These are phyloP conservation scores for Madurella mycetomatis DNA, from an alignment of 2,329 filamentous ascomycete species.

Conservation along the genomic window DNA sequence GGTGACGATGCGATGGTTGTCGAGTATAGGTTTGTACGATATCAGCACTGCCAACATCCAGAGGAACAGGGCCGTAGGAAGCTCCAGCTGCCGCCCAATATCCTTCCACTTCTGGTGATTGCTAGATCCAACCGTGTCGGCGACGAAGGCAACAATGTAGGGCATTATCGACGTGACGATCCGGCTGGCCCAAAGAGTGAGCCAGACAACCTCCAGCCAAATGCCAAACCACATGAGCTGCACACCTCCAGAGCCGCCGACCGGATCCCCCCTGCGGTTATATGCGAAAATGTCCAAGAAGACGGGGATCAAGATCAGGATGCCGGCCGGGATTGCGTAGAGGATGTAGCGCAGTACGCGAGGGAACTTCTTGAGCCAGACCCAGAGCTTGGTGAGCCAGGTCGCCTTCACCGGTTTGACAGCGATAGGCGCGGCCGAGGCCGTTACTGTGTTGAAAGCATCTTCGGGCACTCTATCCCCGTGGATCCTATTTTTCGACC, in stretches of 20 bases:
- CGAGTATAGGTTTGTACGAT: conserved; percentile 80
- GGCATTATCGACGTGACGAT: conserved; percentile 51
- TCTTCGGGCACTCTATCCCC: conserved; percentile 38
- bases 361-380: conserved; percentile 45
- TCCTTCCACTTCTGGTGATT: conserved; percentile 92
- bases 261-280: conserved; percentile 40
- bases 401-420: conserved; percentile 22
- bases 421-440: not conserved
- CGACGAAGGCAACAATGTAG: conserved; percentile 44
- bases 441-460: conserved; percentile 37
- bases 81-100: conserved; percentile 77
- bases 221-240: conserved; percentile 86
- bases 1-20: conserved; percentile 43
- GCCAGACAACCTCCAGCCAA: conserved; percentile 92
- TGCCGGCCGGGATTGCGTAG: conserved; percentile 44
- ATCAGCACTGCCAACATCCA: conserved; percentile 87
- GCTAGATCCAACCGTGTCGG: conserved; percentile 73
- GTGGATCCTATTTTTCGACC: conserved; percentile 33
- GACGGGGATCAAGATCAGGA: conserved; percentile 44
- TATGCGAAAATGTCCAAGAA: conserved; percentile 41
- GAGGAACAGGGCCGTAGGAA: conserved; percentile 81
- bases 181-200: conserved; percentile 75
- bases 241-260: conserved; percentile 67
- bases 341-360: conserved; percentile 46
- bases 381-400: conserved; percentile 35